Evolutionary conservation across 1,139 yeast species (phyloP).

Genomic region (Yamadazyma taylorii): DNA sequence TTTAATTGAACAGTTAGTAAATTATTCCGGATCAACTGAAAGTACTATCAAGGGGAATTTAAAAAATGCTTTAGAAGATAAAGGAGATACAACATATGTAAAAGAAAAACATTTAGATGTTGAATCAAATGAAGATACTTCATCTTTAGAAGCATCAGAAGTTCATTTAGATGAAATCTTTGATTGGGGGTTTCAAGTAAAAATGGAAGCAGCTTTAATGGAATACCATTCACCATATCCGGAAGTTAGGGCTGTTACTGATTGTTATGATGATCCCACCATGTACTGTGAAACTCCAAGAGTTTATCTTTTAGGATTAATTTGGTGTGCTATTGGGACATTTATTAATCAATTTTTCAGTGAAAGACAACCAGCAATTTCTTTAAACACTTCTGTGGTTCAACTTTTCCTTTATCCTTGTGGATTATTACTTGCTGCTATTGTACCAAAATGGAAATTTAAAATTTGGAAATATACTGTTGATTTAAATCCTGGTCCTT

Average conservation of each 20-base stretch:
- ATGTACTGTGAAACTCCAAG: conserved; percentile 57
- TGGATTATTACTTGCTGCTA: conserved; percentile 19
- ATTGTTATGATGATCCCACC: conserved; percentile 52
- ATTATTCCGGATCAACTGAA: conserved; percentile 6
- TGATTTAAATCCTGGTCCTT: conserved; percentile 45
- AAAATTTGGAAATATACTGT: conserved; percentile 21
- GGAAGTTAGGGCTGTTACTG: conserved; percentile 61
- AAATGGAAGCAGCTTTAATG: conserved; percentile 48
- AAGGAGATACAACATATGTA: conserved; percentile 9
- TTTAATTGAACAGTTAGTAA: conserved; percentile 20
- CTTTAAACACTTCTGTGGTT: conserved; percentile 41
- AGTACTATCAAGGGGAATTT: conserved; percentile 5
- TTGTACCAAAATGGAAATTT: conserved; percentile 38
- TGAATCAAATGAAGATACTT: conserved; percentile 32
- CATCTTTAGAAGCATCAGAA: conserved; percentile 50
- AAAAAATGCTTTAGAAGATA: conserved; percentile 5
- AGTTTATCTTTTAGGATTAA: conserved; percentile 51
- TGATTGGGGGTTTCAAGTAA: conserved; percentile 33
- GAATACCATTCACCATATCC: conserved; percentile 63
- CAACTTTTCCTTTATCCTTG: conserved; percentile 35
- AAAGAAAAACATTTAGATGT: conserved; percentile 20
- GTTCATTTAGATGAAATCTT: conserved; percentile 22
- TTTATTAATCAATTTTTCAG: conserved; percentile 58
- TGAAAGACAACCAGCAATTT: conserved; percentile 53
- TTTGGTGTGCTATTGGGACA: conserved; percentile 55